Evolutionary conservation across 1,284 basidiomycete species (phyloP).

Genomic region (Trametes polyzona): DNA sequence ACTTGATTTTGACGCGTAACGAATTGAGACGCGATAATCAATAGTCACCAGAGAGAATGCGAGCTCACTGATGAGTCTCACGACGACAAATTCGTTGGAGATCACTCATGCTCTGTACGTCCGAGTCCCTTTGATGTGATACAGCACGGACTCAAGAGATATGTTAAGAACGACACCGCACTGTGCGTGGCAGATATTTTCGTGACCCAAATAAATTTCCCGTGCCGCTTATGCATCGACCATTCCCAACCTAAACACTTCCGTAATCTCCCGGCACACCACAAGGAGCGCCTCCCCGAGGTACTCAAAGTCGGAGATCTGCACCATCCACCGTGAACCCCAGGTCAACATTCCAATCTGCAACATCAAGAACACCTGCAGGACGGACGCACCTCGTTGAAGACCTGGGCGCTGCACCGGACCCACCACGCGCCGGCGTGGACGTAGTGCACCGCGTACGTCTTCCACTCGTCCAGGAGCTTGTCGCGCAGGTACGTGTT

Average conservation of each 20-base stretch:
- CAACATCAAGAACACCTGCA: not conserved
- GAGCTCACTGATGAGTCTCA: no score
- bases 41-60: no score
- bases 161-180: no score
- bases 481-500: slow-evolving; percentile 40
- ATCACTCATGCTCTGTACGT: no score
- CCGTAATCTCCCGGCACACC: slow-evolving; percentile 27
- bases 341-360: not conserved
- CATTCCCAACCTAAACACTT: not conserved
- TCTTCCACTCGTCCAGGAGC: slow-evolving; percentile 48
- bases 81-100: no score
- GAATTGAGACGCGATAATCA: no score
- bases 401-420: slow-evolving; percentile 74
- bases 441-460: slow-evolving; percentile 47
- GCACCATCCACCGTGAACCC: not conserved
- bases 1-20: no score
- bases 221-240: no score
- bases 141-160: no score
- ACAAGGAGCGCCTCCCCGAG: slow-evolving; percentile 28
- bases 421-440: slow-evolving; percentile 76
- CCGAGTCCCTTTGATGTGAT: no score
- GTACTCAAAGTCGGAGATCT: slow-evolving; percentile 55
- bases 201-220: no score
- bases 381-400: slow-evolving; percentile 52
- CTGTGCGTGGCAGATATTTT: no score